Base-by-base conservation (phyloP, 805 yeast species). In the Yamadazyma laniorum region DNA sequence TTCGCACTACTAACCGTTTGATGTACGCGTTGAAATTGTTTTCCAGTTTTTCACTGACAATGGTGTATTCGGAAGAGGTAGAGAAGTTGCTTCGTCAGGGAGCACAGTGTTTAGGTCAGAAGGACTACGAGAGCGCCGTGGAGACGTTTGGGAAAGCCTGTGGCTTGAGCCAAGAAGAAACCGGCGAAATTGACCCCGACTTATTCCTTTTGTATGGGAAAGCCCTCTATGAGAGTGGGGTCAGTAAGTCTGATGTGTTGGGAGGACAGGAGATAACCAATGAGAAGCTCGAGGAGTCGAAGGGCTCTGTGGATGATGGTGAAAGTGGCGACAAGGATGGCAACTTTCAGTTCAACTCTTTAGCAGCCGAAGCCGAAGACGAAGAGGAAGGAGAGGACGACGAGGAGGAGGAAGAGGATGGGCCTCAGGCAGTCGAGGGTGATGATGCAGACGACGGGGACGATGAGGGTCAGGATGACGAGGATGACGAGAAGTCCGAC, bases 161-260 rank as follows among this genome's bases (percentile, higher is more conserved):
- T 55, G 82, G 75, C 41, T 44, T 58, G 29, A 71, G 63, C 47
- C 72, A 78, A 34, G 62, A 63, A 9, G 69, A 68, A 27, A 63
- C 71, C 16, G 67, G 72, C 11, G 79, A 76, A n/a, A 74, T 75
- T 31, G 95, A 88, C 46, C 83, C 93, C 4, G 85, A 85, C 44
- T 68, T 87, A 48, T 65, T 89, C 51, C 79, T 74, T 47, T 59
- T 84, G 28, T 89, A 89, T 48, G 96, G 96, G 2, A 79, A 80
- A 56, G 80, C 95, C 0, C 60, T 90, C 25, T 89, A 82, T 61
- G 84, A 81, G 45, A 75, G 77, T 26, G 97, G 90, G 0, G 84
- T 86, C 6, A 65, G 77, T 14, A 82, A 76, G 31, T 79, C 88
- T 2, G 90, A 83, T 30, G 82, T 90, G 3, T 72, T 90, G 43